Evolutionary conservation across 768 basidiomycete genomes (phyloP).

Genomic region (Auriscalpium vulgare): DNA sequence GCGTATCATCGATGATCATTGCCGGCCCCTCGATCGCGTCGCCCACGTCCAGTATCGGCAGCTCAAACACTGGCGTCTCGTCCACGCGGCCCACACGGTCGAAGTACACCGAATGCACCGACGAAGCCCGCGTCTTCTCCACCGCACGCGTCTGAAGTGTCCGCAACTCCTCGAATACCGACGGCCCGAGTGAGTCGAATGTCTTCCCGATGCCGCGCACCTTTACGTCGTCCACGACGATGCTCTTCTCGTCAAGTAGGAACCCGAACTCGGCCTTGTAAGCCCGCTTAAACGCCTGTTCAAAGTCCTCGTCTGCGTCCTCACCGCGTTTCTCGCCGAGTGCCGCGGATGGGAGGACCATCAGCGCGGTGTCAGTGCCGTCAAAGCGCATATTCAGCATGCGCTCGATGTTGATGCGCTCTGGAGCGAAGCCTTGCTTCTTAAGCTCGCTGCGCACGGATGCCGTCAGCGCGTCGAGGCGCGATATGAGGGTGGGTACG

Average conservation of each 20-base stretch:
- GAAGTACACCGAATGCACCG: constrained; percentile 69
- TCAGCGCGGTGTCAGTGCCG: constrained; percentile 87
- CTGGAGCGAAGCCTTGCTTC: constrained; percentile 73
- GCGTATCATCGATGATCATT: constrained; percentile 92
- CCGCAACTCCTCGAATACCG: constrained; percentile 70
- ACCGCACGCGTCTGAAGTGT: constrained; percentile 36
- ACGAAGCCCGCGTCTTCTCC: constrained; percentile 37
- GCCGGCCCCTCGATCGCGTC: constrained; percentile 78
- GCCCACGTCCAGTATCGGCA: constrained; percentile 60
- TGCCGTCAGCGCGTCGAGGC: constrained; percentile 60
- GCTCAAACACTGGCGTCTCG: constrained; percentile 72
- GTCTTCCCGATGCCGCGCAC: constrained; percentile 89
- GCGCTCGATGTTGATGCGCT: constrained; percentile 66
- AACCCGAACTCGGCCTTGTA: constrained; percentile 92
- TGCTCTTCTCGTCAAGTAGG: constrained; percentile 70
- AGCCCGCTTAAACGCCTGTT: constrained; percentile 66
- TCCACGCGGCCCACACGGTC: constrained; percentile 68
- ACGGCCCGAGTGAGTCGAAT: constrained; percentile 70
- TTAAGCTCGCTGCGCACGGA: constrained; percentile 61
- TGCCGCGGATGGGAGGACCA: constrained; percentile 56
- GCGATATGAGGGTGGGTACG: constrained; percentile 42
- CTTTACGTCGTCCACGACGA: constrained; percentile 91
- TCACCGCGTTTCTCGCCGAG: constrained; percentile 24
- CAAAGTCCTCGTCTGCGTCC: constrained; percentile 64
- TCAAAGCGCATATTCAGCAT: constrained; percentile 92